These are phyloP conservation scores for Aeminium ludgeri DNA, from an alignment of 495 filamentous ascomycete species.

Conservation along the genomic window DNA sequence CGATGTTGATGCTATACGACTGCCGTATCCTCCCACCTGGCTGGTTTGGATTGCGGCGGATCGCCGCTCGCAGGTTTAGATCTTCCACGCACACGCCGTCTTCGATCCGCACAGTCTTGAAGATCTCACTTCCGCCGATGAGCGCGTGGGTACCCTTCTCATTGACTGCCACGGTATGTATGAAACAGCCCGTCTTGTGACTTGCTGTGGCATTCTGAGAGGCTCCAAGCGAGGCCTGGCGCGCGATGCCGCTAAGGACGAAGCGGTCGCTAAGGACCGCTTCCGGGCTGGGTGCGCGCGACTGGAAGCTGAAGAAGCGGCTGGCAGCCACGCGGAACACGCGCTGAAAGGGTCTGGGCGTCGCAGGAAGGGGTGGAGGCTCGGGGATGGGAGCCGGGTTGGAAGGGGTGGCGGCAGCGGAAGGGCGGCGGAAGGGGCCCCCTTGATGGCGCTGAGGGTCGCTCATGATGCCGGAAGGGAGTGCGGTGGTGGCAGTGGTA, in stretches of 20 bases:
- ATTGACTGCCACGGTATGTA: constrained; percentile 62
- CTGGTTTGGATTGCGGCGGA: constrained; percentile 52
- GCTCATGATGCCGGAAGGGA: neutral
- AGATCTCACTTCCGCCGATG: constrained; percentile 63
- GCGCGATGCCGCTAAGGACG: neutral
- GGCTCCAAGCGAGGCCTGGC: constrained; percentile 14
- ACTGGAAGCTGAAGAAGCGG: constrained; percentile 9
- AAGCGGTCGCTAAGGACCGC: neutral
- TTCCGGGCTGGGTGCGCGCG: constrained; percentile 4
- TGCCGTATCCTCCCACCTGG: constrained; percentile 36
- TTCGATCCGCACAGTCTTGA: constrained; percentile 65
- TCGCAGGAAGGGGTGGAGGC: neutral
- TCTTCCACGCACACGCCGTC: constrained; percentile 56
- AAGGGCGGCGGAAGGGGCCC: neutral
- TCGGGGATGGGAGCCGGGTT: constrained; percentile 4
- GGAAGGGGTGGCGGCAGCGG: constrained; percentile 9
- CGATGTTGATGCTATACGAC: constrained; percentile 61
- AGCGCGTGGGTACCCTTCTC: constrained; percentile 59
- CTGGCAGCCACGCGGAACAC: constrained; percentile 10
- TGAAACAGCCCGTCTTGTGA: constrained; percentile 55
- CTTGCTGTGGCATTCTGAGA: constrained; percentile 47
- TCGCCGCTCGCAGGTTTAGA: constrained; percentile 61
- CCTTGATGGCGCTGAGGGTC: too few species aligned
- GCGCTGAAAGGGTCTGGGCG: too few species aligned
- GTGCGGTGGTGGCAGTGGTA: too few species aligned